Base-by-base conservation (phyloP, 805 yeast species). In the Wickerhamiella lipophila region DNA sequence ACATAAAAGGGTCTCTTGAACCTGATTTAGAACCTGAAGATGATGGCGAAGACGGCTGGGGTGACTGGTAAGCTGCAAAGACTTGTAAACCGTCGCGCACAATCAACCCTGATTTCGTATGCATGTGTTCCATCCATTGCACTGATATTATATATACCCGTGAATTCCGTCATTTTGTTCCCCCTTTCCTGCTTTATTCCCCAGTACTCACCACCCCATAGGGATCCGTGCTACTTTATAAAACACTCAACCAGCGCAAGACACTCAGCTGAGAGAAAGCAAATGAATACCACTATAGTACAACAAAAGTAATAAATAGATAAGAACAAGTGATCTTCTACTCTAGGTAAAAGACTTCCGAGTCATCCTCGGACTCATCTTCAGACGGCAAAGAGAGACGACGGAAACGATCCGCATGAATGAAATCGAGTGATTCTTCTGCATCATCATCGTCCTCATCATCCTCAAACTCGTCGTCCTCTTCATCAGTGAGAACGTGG, bases 11-110 rank as follows among this genome's bases (percentile, higher is more conserved):
- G 6, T 26, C 21, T 7, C 23, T 35, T 9, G 42, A 35, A 7
- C 41, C 48, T 18, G 27, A 35, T 2, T 16, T 45, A n/a, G 48
- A 45, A 11, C 48, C 48, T 8, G 48, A 35, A 23, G 48, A 45
- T 11, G 42, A 45, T 42, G 46, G 36, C 15, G 47, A 34, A 13
- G 48, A 45, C 25, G 48, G 48, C 4, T 45, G 48, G 48, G 48
- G 48, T 3, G 48, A 45, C 27, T 45, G 48, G 48, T 45, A 16
- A 25, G 11, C 6, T n/a, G 15, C n/a, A n/a, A n/a, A n/a, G n/a
- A n/a, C 5, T 23, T 6, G 8, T 23, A 8, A 23, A 23, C 26
- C 5, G 19, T 13, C 38, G 26, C 26, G 9, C 12, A 21, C n/a
- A 36, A 36, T 36, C 26, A 36, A 19, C 26, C 26, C 41, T 36